Evolutionary conservation across 2,329 filamentous ascomycete genomes (phyloP).

Genomic region (Myriangium duriaei): DNA sequence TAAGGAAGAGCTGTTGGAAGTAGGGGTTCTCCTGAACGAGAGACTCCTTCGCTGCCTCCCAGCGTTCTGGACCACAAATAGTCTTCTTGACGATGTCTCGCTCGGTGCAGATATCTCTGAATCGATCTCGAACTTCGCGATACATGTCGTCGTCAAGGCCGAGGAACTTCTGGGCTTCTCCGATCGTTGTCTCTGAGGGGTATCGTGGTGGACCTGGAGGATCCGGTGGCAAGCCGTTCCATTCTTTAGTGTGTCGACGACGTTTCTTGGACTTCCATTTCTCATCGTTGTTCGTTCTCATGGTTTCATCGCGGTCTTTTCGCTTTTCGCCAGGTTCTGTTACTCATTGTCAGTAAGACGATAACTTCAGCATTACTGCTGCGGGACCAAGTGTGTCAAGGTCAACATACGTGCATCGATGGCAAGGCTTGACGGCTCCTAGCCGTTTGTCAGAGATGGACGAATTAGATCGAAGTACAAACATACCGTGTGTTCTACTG

Average conservation of each 20-base stretch:
- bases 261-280: constrained; percentile 53
- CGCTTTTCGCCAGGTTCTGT: constrained; percentile 37
- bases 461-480: no score
- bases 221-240: constrained; percentile 55
- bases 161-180: constrained; percentile 62
- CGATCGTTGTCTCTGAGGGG: constrained; percentile 70
- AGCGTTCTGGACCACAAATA: constrained; percentile 56
- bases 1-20: constrained; percentile 49
- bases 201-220: constrained; percentile 59
- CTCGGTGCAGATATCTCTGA: constrained; percentile 57
- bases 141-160: constrained; percentile 53
- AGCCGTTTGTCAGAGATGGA: no score
- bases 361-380: not conserved
- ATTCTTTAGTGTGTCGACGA: constrained; percentile 54
- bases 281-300: constrained; percentile 41
- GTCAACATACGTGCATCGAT: no score
- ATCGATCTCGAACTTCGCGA: constrained; percentile 50
- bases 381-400: no score
- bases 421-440: no score
- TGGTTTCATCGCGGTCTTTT: constrained; percentile 9
- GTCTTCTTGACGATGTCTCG: constrained; percentile 63
- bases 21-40: constrained; percentile 53
- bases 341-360: not conserved
- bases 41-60: constrained; percentile 57
- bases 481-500: no score